Evolutionary conservation across 176 grass and related monocot species (phyloP), one percentile per base, ranked within the genome.

Genomic region (Saccharum spontaneum): DNA sequence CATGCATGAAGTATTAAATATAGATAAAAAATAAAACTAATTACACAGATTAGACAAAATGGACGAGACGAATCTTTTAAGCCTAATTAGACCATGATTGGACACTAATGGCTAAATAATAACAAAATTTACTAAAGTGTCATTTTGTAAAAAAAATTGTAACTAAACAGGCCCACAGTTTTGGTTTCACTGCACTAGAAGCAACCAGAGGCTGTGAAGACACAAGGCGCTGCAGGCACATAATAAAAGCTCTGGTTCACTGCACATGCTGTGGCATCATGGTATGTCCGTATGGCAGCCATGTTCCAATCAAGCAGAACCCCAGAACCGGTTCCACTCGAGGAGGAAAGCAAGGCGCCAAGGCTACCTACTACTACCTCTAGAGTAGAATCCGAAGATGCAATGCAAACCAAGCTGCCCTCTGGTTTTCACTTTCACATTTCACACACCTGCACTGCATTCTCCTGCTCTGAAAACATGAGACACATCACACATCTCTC

Each of bases 301-400:
- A 77, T 41, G 78, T 82, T 86, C 15, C 83, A 77, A 82, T 72
- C 78, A 77, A 79, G 30, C 81, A 37, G 18, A 28, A 24, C 70
- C 82, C 55, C 33, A 86, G 44, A 69, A 85, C 71, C 34, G 12
- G 66, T 64, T 85, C 69, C 83, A 50, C 40, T 85, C 45, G 44
- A 79, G 40, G 41, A 80, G 26, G 9, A 20, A 64, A 6, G 36
- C 7, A 11, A 1, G 59, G 26, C 14, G 28, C 28, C 28, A 28
- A 28, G 28, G 33, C 33, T 33, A 33, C 33, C 33, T 33, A 33
- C 33, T 33, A 33, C 33, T 33, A 40, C 75, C 43, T 57, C 33
- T 18, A 4, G 37, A 48, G 38, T 18, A 7, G 59, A 48, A 77
- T 40, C 69, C 20, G 7, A 75, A 59, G 62, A 30, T 38, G 61